phyloP scores from a whole-genome alignment of 345 rosid species.

The Salix brachista region DNA sequence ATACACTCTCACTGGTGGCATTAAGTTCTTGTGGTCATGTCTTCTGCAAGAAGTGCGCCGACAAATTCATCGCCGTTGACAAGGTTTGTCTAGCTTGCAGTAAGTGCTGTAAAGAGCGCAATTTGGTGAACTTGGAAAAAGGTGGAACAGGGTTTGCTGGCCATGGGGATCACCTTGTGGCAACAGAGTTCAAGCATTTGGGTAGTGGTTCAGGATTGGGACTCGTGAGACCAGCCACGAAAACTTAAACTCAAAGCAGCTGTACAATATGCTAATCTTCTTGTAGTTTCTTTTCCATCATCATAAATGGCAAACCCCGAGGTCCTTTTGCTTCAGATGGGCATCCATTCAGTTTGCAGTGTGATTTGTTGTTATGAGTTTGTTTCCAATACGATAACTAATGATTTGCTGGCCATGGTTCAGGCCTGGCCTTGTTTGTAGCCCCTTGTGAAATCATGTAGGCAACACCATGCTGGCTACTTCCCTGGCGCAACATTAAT shows the following conservation, averaged over 20 bases:
- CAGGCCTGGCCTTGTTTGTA: too few relatives aligned
- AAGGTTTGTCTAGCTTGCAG: constrained; percentile 82
- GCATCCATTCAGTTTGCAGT: too few relatives aligned
- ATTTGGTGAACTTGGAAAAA: constrained; percentile 67
- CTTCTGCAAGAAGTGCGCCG: constrained; percentile 93
- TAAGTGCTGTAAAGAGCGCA: constrained; percentile 66
- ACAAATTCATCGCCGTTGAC: constrained; percentile 61
- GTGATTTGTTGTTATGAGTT: too few relatives aligned
- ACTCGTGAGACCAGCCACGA: constrained; percentile 59
- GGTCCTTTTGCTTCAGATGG: background rate
- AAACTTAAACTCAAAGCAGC: background rate
- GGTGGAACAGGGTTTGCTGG: constrained; percentile 94
- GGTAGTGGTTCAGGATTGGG: constrained; percentile 96
- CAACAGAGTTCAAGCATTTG: constrained; percentile 87
- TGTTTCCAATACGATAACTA: too few relatives aligned
- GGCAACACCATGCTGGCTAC: too few relatives aligned
- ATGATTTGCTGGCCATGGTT: too few relatives aligned
- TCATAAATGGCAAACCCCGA: background rate
- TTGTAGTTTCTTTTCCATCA: background rate
- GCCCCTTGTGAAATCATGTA: too few relatives aligned
- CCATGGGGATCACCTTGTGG: constrained; percentile 77
- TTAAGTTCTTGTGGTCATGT: constrained; percentile 92
- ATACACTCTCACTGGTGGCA: constrained; percentile 66
- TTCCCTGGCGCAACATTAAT: too few relatives aligned
- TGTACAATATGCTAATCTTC: background rate